These are phyloP conservation scores for Fragilaria radians DNA, from an alignment of 108 stramenopile genomes.

Conservation along the genomic window DNA sequence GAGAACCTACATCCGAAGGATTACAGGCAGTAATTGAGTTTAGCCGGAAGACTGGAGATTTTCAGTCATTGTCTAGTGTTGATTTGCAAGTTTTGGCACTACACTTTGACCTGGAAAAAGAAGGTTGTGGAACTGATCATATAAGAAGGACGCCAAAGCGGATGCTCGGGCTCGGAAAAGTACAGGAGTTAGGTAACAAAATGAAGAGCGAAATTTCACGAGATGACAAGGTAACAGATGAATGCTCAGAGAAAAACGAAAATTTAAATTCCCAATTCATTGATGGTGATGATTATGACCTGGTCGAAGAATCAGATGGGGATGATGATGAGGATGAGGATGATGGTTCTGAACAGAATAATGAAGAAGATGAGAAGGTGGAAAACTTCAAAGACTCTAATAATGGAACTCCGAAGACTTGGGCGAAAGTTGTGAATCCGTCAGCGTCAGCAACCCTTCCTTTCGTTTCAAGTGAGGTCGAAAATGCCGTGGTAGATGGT, in stretches of 20 bases:
- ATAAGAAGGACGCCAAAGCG: slow-evolving; percentile 71
- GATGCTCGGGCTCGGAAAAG: slow-evolving; percentile 46
- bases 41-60: slow-evolving; percentile 92
- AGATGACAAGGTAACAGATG: slow-evolving; percentile 2
- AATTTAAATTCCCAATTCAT: slow-evolving; percentile 9
- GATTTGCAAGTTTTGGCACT: slow-evolving; percentile 93
- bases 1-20: slow-evolving; percentile 46
- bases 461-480: neutral
- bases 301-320: slow-evolving; percentile 45
- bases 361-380: slow-evolving; percentile 9
- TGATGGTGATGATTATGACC: slow-evolving; percentile 30
- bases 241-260: neutral
- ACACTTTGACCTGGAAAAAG: slow-evolving; percentile 81
- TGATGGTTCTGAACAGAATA: slow-evolving; percentile 15
- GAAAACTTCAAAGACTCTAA: slow-evolving; percentile 3
- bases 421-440: slow-evolving; percentile 63
- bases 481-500: neutral
- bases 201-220: neutral
- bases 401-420: slow-evolving; percentile 25
- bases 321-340: slow-evolving; percentile 34
- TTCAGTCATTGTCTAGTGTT: slow-evolving; percentile 61
- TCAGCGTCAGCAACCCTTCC: slow-evolving; percentile 9
- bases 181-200: slow-evolving; percentile 23
- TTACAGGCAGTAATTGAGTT: slow-evolving; percentile 66
- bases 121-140: slow-evolving; percentile 50